Conservation (phyloP, 2,329 filamentous ascomycete species). For the Aschersonia sp. region DNA sequence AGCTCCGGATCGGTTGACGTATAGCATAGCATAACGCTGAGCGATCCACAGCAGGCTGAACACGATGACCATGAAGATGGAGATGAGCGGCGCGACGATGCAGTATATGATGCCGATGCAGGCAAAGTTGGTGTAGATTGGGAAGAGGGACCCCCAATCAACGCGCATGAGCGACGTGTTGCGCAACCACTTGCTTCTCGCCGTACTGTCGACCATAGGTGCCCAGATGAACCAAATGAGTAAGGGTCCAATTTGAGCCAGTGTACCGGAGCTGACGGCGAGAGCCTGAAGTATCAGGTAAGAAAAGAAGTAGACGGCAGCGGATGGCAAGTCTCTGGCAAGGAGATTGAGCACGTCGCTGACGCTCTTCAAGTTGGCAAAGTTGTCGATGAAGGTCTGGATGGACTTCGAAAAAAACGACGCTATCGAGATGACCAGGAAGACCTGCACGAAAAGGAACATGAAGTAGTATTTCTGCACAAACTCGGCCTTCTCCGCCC, state of each 20-base stretch:
- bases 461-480: slow-evolving; percentile 88
- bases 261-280: slow-evolving; percentile 75
- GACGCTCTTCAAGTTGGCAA: slow-evolving; percentile 35
- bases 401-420: slow-evolving; percentile 54
- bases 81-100: slow-evolving; percentile 77
- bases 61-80: slow-evolving; percentile 85
- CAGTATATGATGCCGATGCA: slow-evolving; percentile 85
- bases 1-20: slow-evolving; percentile 75
- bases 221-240: slow-evolving; percentile 70
- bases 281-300: slow-evolving; percentile 95
- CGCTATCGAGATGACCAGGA: slow-evolving; percentile 80
- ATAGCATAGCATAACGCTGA: slow-evolving; percentile 92
- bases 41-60: slow-evolving; percentile 88
- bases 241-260: slow-evolving; percentile 71
- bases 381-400: slow-evolving; percentile 41
- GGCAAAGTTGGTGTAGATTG: slow-evolving; percentile 91
- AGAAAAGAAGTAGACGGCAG: slow-evolving; percentile 94
- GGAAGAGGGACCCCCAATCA: slow-evolving; percentile 88
- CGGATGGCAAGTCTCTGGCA: slow-evolving; percentile 66
- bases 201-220: slow-evolving; percentile 70
- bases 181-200: slow-evolving; percentile 67
- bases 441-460: slow-evolving; percentile 90
- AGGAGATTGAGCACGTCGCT: slow-evolving; percentile 54
- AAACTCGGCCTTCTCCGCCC: slow-evolving; percentile 61
- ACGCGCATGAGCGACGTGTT: slow-evolving; percentile 67